Conservation (phyloP, 768 basidiomycete genomes). For the Rhodosporidiobolus sp. region DNA sequence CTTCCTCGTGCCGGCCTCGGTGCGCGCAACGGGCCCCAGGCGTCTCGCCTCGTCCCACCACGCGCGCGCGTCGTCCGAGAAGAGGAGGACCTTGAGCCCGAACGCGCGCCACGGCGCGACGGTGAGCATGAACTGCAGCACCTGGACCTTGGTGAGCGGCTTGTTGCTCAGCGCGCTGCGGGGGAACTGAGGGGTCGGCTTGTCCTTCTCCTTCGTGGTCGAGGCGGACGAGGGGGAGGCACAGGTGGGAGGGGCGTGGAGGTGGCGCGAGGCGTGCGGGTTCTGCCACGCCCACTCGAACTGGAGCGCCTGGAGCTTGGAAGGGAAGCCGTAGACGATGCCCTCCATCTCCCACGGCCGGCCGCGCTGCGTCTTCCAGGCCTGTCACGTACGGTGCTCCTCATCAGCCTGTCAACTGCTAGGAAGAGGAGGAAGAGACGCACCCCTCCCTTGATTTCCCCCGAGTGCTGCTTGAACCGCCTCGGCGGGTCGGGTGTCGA, state of each 20-base stretch:
- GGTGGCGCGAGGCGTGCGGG: conserved; percentile 49
- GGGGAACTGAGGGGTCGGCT: conserved; percentile 34
- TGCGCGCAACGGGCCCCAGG: conserved; percentile 14
- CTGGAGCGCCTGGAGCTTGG: conserved; percentile 52
- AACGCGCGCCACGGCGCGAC: conserved; percentile 48
- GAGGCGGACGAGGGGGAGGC: conserved; percentile 1
- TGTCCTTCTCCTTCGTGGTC: conserved; percentile 6
- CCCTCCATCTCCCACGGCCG: conserved; percentile 52
- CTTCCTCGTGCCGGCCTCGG: conserved; percentile 24
- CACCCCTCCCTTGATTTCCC: conserved; percentile 45
- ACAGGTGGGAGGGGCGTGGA: conserved; percentile 33
- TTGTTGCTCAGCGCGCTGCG: conserved; percentile 26
- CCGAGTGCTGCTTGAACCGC: conserved; percentile 52
- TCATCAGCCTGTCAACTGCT: too few species aligned
- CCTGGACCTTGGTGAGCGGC: conserved; percentile 42
- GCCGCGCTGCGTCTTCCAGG: conserved; percentile 40
- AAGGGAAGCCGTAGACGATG: conserved; percentile 53
- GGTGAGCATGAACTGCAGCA: conserved; percentile 48
- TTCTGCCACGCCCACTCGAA: conserved; percentile 56
- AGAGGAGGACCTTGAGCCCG: conserved; percentile 48
- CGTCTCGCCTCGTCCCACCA: conserved; percentile 42
- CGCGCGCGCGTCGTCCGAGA: conserved; percentile 41
- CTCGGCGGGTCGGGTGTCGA: conserved; percentile 51
- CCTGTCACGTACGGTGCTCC: conserved; percentile 20
- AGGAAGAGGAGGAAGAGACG: background rate